Conservation (phyloP, 2,329 filamentous ascomycete genomes). For the Bipolaris sorokiniana region DNA sequence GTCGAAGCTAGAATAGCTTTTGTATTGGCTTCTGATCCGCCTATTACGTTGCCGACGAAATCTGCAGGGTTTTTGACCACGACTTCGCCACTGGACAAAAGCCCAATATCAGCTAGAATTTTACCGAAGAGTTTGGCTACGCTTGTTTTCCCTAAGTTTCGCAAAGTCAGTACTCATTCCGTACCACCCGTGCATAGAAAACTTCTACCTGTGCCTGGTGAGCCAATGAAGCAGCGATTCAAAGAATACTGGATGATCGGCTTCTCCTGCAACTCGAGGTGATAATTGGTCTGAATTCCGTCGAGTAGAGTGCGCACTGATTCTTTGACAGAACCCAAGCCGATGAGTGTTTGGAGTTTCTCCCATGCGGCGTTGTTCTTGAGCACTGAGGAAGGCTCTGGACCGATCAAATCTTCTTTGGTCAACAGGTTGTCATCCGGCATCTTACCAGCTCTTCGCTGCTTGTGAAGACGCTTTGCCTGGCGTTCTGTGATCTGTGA, state of each 20-base stretch:
- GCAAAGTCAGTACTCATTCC: not conserved
- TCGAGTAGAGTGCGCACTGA: slow-evolving; percentile 65
- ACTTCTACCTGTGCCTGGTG: slow-evolving; percentile 76
- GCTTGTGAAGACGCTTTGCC: slow-evolving; percentile 56
- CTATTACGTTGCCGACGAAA: slow-evolving; percentile 69
- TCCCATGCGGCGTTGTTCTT: slow-evolving; percentile 62
- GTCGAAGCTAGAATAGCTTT: slow-evolving; percentile 72
- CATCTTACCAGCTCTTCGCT: slow-evolving; percentile 24
- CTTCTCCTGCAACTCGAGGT: slow-evolving; percentile 67
- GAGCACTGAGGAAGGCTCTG: slow-evolving; percentile 64
- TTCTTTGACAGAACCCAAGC: slow-evolving; percentile 67
- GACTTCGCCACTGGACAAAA: slow-evolving; percentile 73
- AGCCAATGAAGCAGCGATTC: slow-evolving; percentile 73
- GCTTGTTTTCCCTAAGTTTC: slow-evolving; percentile 3
- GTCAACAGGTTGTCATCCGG: slow-evolving; percentile 66
- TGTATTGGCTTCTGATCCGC: slow-evolving; percentile 72
- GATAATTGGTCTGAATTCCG: slow-evolving; percentile 67
- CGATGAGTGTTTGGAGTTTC: slow-evolving; percentile 64
- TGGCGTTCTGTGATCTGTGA: slow-evolving; percentile 64
- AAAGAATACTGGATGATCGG: slow-evolving; percentile 65
- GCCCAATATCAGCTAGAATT: slow-evolving; percentile 70
- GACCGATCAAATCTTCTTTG: slow-evolving; percentile 74
- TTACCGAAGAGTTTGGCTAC: slow-evolving; percentile 75
- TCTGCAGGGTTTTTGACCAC: slow-evolving; percentile 75
- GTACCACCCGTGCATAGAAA: slow-evolving; percentile 51